These are phyloP conservation scores for Cinchona pubescens DNA, from an alignment of 257 asterid species.

Conservation along the genomic window DNA sequence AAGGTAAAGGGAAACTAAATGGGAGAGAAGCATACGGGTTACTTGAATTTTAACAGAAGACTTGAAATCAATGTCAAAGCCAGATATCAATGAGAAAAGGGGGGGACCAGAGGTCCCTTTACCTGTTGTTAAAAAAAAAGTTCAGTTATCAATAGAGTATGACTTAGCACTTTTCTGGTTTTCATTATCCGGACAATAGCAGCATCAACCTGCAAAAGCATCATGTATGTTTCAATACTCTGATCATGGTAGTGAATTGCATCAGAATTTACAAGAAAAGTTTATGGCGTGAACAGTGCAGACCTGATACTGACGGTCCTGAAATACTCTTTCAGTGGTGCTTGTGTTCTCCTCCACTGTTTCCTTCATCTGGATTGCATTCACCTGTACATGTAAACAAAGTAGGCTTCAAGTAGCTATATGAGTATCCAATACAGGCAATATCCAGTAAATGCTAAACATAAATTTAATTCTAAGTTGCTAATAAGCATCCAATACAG, in stretches of 20 bases:
- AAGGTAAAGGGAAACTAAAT: too few species aligned
- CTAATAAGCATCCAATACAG: neutral
- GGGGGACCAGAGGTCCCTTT: constrained; percentile 2
- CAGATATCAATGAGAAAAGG: neutral
- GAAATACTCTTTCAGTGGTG: constrained; percentile 94
- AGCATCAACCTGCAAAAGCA: constrained; percentile 75
- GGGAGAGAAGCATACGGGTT: too few species aligned
- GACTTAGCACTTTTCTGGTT: constrained; percentile 90
- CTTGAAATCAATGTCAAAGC: neutral
- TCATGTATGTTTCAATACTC: neutral
- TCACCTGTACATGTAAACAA: constrained; percentile 49
- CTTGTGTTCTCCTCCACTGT: constrained; percentile 92
- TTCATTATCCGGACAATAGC: constrained; percentile 98
- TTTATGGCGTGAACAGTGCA: neutral
- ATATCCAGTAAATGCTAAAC: constrained; percentile 36
- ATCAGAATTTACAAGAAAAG: neutral
- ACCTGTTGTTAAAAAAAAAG: constrained; percentile 99
- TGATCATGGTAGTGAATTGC: neutral
- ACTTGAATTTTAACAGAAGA: neutral
- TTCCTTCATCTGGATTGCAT: constrained; percentile 97
- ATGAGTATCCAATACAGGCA: neutral
- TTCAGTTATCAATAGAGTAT: constrained; percentile 92
- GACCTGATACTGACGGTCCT: constrained; percentile 97
- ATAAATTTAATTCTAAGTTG: neutral
- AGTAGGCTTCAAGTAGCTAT: neutral